Evolutionary conservation across 129 eudicot genomes (phyloP), one percentile per base, ranked within the genome.

Genomic region (Artemisia argyi): DNA sequence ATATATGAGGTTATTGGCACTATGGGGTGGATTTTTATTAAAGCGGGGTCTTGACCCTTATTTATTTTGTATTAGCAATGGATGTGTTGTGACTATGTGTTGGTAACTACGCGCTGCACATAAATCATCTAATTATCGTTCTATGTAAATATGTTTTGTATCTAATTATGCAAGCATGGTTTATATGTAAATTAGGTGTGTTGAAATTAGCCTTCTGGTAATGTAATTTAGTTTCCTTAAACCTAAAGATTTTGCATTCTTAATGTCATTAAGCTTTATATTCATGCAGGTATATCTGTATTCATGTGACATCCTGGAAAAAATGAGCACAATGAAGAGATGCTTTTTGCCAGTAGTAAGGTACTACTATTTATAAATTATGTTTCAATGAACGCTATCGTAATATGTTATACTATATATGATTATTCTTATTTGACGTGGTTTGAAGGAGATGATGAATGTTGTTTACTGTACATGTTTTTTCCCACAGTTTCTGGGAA

Each of bases 271-370:
- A 55, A 18, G 14, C 11, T 53, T 1, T 26, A n/a, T 49, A 19
- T 73, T 32, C 14, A 19, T 69, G 63, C 79, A 92, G 98, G 75
- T 92, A 16, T 89, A 89, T 83, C 81, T 89, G 59, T 92, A 92
- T 81, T 72, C 96, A 92, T 11, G 91, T 92, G 70, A 89, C 94
- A 57, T 92, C 97, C 44, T 92, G 98, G 98, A 92, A 92, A 86
- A n/a, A 89, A 92, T 80, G 91, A 87, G 13, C 76, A 80, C 61
- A 85, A 94, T 13, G 94, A 92, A 76, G 96, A 92, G 77, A 73
- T 92, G 81, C 95, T 92, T 67, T 92, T 92, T 74, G 79, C 89
- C 66, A 92, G 98, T 68, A 89, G 79, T 51, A 83, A 92, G 95
- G 98, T 92, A 80, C 61, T 62, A 76, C 20, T 68, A 44, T 12